These are phyloP conservation scores for Colletotrichum sp. DNA, from an alignment of 2,329 filamentous ascomycete species.

Conservation along the genomic window DNA sequence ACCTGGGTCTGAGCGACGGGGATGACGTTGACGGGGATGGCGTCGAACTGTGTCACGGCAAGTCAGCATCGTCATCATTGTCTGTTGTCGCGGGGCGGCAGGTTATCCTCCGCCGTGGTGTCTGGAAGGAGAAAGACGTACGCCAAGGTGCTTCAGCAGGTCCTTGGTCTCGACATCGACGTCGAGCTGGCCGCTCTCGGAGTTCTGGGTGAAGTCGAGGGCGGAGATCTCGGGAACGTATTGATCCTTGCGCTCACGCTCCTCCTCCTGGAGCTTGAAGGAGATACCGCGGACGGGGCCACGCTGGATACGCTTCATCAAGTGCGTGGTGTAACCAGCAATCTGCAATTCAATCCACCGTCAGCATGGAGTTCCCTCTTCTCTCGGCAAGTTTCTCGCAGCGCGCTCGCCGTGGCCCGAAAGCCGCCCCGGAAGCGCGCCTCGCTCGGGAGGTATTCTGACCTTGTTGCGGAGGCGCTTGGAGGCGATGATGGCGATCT, in stretches of 20 bases:
- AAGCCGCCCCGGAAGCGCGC: background rate
- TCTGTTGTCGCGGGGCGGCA: background rate
- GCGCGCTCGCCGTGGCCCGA: background rate
- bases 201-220: slow-evolving; percentile 95
- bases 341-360: slow-evolving; percentile 59
- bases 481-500: slow-evolving; percentile 98
- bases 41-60: slow-evolving; percentile 76
- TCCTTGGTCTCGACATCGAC: slow-evolving; percentile 99
- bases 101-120: background rate
- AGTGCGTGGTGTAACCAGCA: slow-evolving; percentile 96
- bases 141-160: slow-evolving; percentile 96
- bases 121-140: slow-evolving; percentile 61
- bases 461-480: slow-evolving; percentile 99
- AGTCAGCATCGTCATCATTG: slow-evolving; percentile 28
- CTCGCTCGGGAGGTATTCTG: slow-evolving; percentile 27
- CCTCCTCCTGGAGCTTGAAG: slow-evolving; percentile 99
- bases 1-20: slow-evolving; percentile 87
- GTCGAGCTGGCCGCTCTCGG: slow-evolving; percentile 91
- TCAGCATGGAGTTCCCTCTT: background rate
- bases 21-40: slow-evolving; percentile 95
- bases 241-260: slow-evolving; percentile 99
- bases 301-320: slow-evolving; percentile 99
- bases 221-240: slow-evolving; percentile 99
- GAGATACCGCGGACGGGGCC: slow-evolving; percentile 99
- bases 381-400: too few relatives aligned